phyloP scores from a whole-genome alignment of 306 rosid genomes.

The Pachyrhizus erosus region DNA sequence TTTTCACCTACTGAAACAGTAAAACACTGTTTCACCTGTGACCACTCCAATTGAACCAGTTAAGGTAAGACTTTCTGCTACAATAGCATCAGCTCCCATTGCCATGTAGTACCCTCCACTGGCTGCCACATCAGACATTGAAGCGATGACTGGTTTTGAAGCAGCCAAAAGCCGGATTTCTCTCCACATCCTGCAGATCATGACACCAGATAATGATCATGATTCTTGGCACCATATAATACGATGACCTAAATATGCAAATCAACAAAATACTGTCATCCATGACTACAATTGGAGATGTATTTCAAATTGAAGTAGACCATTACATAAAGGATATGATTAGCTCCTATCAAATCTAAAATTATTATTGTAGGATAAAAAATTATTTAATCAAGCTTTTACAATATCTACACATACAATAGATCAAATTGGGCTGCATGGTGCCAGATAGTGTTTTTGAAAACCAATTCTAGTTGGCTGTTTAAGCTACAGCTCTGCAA shows the following conservation, averaged over 20 bases:
- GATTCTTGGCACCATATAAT: conserved; percentile 38
- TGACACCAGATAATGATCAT: conserved; percentile 28
- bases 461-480: neutral
- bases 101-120: conserved; percentile 99
- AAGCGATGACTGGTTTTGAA: conserved; percentile 89
- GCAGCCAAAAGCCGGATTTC: conserved; percentile 97
- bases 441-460: neutral
- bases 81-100: conserved; percentile 91
- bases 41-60: conserved; percentile 99
- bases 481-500: neutral
- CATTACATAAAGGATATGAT: neutral
- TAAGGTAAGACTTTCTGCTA: conserved; percentile 89
- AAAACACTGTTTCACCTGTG: conserved; percentile 65
- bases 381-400: neutral
- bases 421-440: neutral
- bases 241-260: conserved; percentile 18
- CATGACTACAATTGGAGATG: neutral
- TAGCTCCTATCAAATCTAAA: conserved; percentile 1
- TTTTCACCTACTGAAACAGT: conserved; percentile 10
- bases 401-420: neutral
- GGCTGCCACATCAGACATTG: conserved; percentile 97
- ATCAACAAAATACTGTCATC: conserved; percentile 20
- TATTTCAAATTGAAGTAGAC: conserved; percentile 31
- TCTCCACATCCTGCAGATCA: conserved; percentile 91
- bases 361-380: neutral